phyloP scores from a whole-genome alignment of 163 green algal genomes.

The Chlorella variabilis region DNA sequence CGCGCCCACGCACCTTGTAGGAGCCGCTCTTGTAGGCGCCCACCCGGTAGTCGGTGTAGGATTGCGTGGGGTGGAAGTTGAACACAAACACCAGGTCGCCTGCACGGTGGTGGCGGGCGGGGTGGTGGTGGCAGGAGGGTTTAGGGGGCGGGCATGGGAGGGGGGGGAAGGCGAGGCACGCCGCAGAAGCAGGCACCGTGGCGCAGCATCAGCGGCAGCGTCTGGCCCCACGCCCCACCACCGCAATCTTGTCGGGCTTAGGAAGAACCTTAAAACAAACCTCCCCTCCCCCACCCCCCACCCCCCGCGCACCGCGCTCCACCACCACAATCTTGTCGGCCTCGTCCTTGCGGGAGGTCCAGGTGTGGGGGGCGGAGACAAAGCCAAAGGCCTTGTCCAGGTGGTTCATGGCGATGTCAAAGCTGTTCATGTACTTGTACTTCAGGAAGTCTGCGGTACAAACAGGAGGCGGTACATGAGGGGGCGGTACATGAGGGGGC shows the following conservation, averaged over 20 bases:
- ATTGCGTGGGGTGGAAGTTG: conserved; percentile 97
- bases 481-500: not conserved
- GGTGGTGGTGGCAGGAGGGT: not conserved
- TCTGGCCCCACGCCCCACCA: too few relatives aligned
- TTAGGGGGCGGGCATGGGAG: not conserved
- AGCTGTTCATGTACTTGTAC: conserved; percentile 89
- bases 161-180: too few relatives aligned
- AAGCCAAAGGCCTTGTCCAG: conserved; percentile 96
- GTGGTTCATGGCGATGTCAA: conserved; percentile 90
- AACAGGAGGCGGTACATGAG: not conserved
- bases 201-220: too few relatives aligned
- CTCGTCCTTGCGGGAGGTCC: conserved; percentile 86
- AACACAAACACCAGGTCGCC: conserved; percentile 98
- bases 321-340: conserved; percentile 91
- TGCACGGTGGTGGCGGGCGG: not conserved
- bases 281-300: too few relatives aligned
- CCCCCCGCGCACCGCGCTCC: conserved; percentile 52
- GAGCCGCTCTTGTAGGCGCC: conserved; percentile 71
- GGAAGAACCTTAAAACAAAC: too few relatives aligned
- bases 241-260: too few relatives aligned
- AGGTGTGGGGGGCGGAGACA: conserved; percentile 79
- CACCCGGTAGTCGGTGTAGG: conserved; percentile 94
- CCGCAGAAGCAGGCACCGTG: too few relatives aligned
- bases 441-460: conserved; percentile 63
- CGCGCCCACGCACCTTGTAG: conserved; percentile 83